Conservation (phyloP, 768 basidiomycete species). For the Pleurotus djamor region DNA sequence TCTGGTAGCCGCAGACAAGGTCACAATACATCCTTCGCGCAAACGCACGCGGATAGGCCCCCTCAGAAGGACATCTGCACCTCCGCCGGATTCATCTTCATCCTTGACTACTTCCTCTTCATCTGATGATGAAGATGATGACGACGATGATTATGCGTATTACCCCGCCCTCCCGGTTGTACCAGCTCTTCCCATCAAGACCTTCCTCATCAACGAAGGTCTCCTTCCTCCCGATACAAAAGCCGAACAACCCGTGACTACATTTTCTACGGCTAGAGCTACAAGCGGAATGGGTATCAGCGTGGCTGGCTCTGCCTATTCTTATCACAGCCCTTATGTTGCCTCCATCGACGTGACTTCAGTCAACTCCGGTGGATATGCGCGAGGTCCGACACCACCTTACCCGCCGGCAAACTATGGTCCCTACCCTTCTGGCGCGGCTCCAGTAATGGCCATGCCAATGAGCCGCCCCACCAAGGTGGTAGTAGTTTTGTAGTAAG, state of each 20-base stretch:
- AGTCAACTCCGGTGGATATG: background rate
- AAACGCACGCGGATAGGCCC: background rate
- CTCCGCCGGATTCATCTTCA: background rate
- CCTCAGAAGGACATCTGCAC: background rate
- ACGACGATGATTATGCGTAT: background rate
- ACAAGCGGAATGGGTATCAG: background rate
- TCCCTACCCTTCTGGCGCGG: background rate
- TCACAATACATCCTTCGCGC: background rate
- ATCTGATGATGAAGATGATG: constrained; percentile 6
- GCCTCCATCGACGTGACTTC: background rate
- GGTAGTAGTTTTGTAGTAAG: too few species aligned
- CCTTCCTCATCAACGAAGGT: constrained; percentile 5
- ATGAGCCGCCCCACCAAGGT: too few species aligned
- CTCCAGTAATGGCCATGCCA: background rate
- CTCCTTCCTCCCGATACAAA: background rate
- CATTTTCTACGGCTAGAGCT: background rate
- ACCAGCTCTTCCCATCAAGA: constrained; percentile 1
- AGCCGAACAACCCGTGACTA: background rate
- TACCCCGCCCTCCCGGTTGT: constrained; percentile 2
- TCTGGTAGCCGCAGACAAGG: constrained; percentile 1
- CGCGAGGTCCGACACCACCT: background rate
- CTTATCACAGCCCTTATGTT: constrained; percentile 5
- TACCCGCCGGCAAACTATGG: background rate
- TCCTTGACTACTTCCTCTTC: background rate
- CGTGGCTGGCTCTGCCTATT: background rate